Evolutionary conservation across 2,329 filamentous ascomycete species (phyloP).

Genomic region (Aspergillus thermomutatus): DNA sequence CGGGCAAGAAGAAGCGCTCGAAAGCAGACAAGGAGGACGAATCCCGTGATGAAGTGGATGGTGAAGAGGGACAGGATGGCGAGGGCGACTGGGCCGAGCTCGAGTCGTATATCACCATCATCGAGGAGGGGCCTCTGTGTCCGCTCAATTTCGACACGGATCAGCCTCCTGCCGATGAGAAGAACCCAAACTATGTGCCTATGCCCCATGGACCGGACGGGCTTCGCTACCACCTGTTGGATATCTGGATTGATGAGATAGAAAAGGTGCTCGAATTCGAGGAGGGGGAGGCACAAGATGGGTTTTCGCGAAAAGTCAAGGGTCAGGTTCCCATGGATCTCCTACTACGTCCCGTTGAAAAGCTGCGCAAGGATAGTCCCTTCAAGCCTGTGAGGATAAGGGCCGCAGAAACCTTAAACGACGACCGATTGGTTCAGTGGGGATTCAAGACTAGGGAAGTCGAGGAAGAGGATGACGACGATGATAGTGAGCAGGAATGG

Average conservation of each 20-base stretch:
- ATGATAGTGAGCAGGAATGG: constrained; percentile 58
- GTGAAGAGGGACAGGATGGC: constrained; percentile 16
- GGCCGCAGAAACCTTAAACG: constrained; percentile 66
- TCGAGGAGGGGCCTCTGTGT: constrained; percentile 39
- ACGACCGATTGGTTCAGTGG: constrained; percentile 70
- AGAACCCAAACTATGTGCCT: constrained; percentile 23
- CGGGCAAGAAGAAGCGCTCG: constrained; percentile 25
- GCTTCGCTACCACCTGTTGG: constrained; percentile 78
- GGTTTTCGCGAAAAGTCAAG: constrained; percentile 29
- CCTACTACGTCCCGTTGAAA: constrained; percentile 45
- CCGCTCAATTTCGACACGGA: constrained; percentile 39
- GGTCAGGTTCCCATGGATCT: constrained; percentile 38
- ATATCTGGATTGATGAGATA: constrained; percentile 89
- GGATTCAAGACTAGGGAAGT: constrained; percentile 38
- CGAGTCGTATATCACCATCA: constrained; percentile 36
- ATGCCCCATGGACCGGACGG: constrained; percentile 71
- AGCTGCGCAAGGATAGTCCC: constrained; percentile 50
- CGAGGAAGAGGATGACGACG: constrained; percentile 37
- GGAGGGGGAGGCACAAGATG: constrained; percentile 32
- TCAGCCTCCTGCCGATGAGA: constrained; percentile 24
- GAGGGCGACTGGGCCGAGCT: constrained; percentile 31
- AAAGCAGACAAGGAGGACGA: constrained; percentile 17
- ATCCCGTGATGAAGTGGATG: constrained; percentile 12
- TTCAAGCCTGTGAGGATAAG: constrained; percentile 70
- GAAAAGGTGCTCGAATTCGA: constrained; percentile 62